Base-by-base conservation (phyloP, 352 stramenopile genomes). In the Pythium chondricola region DNA sequence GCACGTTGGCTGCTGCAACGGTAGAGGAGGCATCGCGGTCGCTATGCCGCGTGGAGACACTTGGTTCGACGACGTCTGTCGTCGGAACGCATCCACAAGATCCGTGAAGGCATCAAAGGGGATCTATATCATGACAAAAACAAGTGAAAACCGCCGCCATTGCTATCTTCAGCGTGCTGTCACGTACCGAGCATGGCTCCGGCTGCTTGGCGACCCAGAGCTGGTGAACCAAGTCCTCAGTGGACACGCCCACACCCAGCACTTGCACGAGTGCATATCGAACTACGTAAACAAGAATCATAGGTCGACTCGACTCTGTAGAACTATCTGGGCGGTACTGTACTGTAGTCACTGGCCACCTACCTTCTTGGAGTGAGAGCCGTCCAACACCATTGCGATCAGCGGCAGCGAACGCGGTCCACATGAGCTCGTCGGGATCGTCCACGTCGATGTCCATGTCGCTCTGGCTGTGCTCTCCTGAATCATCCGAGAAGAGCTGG, bases 81-180 rank as follows among this genome's bases (percentile, higher is more conserved):
- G n/a, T n/a, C 70, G 77, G 48, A 71, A 71, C 4, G 50, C 45
- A 14, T 61, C 30, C 16, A 71, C 68, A 20, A 88, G 57, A 22
- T 84, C 70, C 4, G 58, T 56, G 31, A 88, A 88, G 20, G 73
- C 50, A 27, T 84, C 72, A 43, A 88, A 87, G 26, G 66, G 65
- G 50, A 87, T 61, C 77, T 88, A 44, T 22, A 33, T 13, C 29
- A 49, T 9, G 20, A 7, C 1, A 30, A 43, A 18, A 17, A 41
- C 35, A 41, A 7, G 69, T 85, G 51, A n/a, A 22, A 42, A 20
- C 47, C 9, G 29, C 60, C 18, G 31, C 41, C 16, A 37, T 25
- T 24, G 21, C 2, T 13, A 10, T 43, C 0, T 27, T 26, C 32
- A 14, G 43, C 27, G 2, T 33, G 18, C 37, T 17, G 17, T 7